These are phyloP conservation scores for Vitis cinerea DNA, from an alignment of 164 flowering plant genomes.

Conservation along the genomic window DNA sequence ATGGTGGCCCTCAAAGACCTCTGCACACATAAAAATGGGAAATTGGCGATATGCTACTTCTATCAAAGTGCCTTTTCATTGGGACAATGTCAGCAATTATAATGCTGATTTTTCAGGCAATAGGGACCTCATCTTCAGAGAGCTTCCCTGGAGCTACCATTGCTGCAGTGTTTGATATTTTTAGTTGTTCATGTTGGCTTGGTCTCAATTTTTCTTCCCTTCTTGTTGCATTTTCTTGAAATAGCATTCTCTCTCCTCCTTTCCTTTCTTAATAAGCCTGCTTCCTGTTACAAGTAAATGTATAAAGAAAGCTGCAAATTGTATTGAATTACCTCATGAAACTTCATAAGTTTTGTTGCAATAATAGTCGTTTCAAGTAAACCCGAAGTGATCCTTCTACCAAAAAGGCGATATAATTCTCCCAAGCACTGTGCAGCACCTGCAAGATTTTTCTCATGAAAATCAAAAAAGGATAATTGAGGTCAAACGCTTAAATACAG, in stretches of 20 bases:
- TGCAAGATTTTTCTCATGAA: constrained; percentile 19
- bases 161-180: too few relatives aligned
- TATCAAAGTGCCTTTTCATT: neutral
- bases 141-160: too few relatives aligned
- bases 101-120: neutral
- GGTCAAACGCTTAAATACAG: constrained; percentile 2
- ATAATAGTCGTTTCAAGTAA: constrained; percentile 79
- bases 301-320: neutral
- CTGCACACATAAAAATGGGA: neutral
- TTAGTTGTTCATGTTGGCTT: too few relatives aligned
- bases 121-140: neutral
- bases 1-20: neutral
- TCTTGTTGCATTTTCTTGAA: too few relatives aligned
- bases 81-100: neutral
- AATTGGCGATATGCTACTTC: neutral
- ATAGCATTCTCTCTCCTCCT: neutral
- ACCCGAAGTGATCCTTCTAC: constrained; percentile 89
- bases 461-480: neutral
- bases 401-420: constrained; percentile 79
- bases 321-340: constrained; percentile 59
- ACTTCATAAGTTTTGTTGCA: constrained; percentile 82
- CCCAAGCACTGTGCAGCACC: constrained; percentile 97
- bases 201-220: too few relatives aligned
- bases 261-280: neutral
- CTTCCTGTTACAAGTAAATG: neutral